A percentile compares a stretch with the other conserved stretches of the same genome.
phyloP scores from a whole-genome alignment of 371 early-diverging fungal genomes.

The Rhizopus stolonifer region DNA sequence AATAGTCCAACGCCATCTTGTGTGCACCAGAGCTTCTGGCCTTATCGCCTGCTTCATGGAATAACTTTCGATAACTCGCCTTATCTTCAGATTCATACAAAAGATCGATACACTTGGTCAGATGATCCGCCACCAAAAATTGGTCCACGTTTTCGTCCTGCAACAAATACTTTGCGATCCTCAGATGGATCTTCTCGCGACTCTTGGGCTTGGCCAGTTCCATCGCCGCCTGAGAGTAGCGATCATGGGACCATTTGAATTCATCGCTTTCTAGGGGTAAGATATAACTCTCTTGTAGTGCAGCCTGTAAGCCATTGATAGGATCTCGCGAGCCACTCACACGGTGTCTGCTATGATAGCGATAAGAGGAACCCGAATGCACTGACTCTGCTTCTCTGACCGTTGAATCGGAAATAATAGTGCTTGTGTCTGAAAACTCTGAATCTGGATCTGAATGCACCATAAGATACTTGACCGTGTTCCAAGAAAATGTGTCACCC shows the following conservation, averaged over 20 bases:
- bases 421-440: conserved; percentile 22
- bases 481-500: conserved; percentile 47
- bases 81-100: conserved; percentile 22
- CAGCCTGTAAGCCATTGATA: conserved; percentile 45
- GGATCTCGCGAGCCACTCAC: conserved; percentile 24
- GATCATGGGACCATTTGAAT: conserved; percentile 50
- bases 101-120: conserved; percentile 34
- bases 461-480: conserved; percentile 41
- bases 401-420: neutral
- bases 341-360: neutral
- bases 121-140: conserved; percentile 41
- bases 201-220: conserved; percentile 34
- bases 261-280: conserved; percentile 41
- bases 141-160: conserved; percentile 25
- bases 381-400: neutral
- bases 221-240: conserved; percentile 51
- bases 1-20: conserved; percentile 35
- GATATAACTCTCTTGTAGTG: conserved; percentile 47
- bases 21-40: conserved; percentile 45
- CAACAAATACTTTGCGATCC: conserved; percentile 36
- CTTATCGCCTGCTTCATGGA: conserved; percentile 37
- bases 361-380: conserved; percentile 11
- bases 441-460: conserved; percentile 33
- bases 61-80: conserved; percentile 20
- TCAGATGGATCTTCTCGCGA: conserved; percentile 37